Evolutionary conservation across 768 basidiomycete genomes (phyloP).

Genomic region (Podaxis pistillaris): DNA sequence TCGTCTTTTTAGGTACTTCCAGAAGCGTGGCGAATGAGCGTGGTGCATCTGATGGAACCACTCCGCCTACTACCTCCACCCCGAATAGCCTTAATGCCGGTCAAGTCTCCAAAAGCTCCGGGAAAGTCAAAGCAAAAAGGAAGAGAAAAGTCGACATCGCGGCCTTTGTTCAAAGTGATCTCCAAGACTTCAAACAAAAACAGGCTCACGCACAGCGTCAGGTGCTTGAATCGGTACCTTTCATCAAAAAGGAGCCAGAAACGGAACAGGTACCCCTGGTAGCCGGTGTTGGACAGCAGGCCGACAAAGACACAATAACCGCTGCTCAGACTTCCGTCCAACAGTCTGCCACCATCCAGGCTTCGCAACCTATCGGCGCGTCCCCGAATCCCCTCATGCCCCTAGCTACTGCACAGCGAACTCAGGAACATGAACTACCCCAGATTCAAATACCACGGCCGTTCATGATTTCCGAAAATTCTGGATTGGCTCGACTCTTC

Average conservation of each 20-base stretch:
- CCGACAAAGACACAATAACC: neutral
- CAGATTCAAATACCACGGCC: neutral
- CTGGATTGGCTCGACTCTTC: conserved; percentile 8
- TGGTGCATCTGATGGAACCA: neutral
- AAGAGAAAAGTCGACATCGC: conserved; percentile 26
- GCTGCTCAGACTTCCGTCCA: neutral
- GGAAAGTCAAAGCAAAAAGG: conserved; percentile 25
- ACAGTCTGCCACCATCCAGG: neutral
- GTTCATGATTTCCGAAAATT: conserved; percentile 1
- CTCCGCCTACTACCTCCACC: neutral
- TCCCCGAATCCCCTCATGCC: neutral
- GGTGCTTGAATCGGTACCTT: neutral
- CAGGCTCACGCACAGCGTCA: conserved; percentile 15
- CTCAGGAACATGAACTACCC: neutral
- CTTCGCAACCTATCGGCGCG: neutral
- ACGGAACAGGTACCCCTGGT: neutral
- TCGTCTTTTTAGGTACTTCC: neutral
- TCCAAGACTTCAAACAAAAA: conserved; percentile 24
- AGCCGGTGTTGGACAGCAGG: neutral
- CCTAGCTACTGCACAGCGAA: neutral
- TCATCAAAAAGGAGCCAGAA: conserved; percentile 11
- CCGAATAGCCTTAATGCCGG: neutral
- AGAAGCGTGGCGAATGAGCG: neutral
- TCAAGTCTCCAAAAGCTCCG: neutral
- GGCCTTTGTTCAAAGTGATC: conserved; percentile 28